Conservation (phyloP, 495 filamentous ascomycete species). For the Hyaloscypha bicolor region DNA sequence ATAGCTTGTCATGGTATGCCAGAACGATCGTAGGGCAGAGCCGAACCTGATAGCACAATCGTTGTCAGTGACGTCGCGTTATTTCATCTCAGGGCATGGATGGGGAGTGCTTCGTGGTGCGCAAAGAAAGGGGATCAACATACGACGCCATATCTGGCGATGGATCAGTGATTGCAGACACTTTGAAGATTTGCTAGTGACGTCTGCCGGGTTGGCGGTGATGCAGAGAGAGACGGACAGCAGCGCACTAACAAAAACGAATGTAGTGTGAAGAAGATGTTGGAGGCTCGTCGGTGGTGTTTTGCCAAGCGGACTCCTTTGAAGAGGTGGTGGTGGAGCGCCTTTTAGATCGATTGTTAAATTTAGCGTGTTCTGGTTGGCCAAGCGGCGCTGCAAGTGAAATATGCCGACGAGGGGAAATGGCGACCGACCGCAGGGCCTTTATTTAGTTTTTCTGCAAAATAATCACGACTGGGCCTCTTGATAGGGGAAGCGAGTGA, state of each 20-base stretch:
- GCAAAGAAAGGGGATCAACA: constrained; percentile 27
- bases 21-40: constrained; percentile 70
- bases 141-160: constrained; percentile 38
- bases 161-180: constrained; percentile 30
- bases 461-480: not conserved
- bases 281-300: constrained; percentile 11
- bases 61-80: constrained; percentile 20
- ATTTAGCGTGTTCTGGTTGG: not conserved
- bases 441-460: not conserved
- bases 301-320: not conserved
- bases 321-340: not conserved
- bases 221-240: not conserved
- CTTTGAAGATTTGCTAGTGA: constrained; percentile 14
- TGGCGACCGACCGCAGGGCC: not conserved
- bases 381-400: not conserved
- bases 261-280: constrained; percentile 4
- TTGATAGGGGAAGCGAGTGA: not conserved
- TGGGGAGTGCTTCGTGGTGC: not conserved
- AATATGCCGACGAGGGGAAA: not conserved
- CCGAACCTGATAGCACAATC: constrained; percentile 26
- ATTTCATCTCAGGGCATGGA: not conserved
- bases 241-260: constrained; percentile 7
- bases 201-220: constrained; percentile 23
- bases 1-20: constrained; percentile 91
- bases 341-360: not conserved